These are phyloP conservation scores for Botrytis fabae DNA, from an alignment of 2,329 filamentous ascomycete genomes.

Conservation along the genomic window DNA sequence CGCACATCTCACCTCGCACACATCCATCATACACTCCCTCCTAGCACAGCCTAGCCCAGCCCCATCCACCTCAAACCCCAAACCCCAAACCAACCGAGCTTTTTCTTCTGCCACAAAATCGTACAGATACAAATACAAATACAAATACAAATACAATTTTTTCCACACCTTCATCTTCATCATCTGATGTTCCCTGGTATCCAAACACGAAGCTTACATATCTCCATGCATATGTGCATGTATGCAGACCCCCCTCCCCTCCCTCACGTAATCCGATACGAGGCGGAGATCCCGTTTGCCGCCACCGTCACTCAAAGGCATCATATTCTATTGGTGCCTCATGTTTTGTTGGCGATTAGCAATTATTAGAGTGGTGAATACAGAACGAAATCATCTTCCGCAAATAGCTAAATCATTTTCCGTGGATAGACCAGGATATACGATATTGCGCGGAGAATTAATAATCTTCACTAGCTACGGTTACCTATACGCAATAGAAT, in stretches of 20 bases:
- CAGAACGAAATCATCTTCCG: too few relatives aligned
- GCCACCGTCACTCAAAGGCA: background rate
- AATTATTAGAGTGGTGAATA: background rate
- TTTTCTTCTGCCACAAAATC: too few relatives aligned
- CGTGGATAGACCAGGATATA: background rate
- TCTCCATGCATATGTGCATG: background rate
- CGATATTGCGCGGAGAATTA: background rate
- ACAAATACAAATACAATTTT: background rate
- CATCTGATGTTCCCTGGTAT: background rate
- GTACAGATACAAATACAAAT: background rate
- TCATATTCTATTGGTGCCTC: too few relatives aligned
- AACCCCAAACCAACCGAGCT: background rate
- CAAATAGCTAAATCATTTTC: background rate
- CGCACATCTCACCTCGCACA: background rate
- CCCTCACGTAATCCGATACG: conserved; percentile 20
- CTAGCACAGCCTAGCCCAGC: background rate
- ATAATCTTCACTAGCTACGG: background rate
- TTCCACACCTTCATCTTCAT: background rate
- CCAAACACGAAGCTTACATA: conserved; percentile 18
- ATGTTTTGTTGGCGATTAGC: too few relatives aligned
- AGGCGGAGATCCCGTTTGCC: background rate
- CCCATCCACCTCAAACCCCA: background rate
- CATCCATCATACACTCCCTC: background rate
- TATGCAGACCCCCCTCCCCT: background rate
- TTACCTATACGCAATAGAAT: background rate